phyloP scores from a whole-genome alignment of 73 alveolate species.

The Tetrahymena malaccensis region DNA sequence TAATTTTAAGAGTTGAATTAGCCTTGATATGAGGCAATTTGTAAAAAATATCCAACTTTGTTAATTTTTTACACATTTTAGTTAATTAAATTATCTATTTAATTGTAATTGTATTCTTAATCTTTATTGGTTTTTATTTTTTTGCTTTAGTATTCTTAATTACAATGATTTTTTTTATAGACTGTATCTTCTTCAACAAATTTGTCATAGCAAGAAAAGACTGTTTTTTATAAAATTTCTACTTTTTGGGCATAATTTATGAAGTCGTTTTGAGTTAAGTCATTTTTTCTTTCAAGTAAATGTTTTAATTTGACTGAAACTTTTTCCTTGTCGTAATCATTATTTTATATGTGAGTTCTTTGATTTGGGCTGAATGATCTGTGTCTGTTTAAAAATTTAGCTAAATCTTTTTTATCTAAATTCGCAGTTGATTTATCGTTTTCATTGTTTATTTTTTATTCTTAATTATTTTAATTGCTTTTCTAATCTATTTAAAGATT shows the following conservation, averaged over 20 bases:
- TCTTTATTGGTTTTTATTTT: background rate
- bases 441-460: background rate
- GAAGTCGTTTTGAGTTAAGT: background rate
- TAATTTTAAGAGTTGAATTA: background rate
- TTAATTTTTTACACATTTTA: background rate
- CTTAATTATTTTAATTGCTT: background rate
- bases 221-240: background rate
- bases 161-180: background rate
- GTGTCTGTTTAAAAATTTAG: background rate
- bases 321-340: background rate
- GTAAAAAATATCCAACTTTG: background rate
- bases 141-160: background rate
- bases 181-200: background rate
- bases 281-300: background rate
- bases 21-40: background rate
- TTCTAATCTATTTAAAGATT: background rate
- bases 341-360: background rate
- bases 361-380: background rate
- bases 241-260: background rate
- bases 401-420: background rate
- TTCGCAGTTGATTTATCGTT: background rate
- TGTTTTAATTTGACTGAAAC: background rate
- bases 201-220: background rate
- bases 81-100: background rate
- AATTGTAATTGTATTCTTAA: background rate